Evolutionary conservation across 495 filamentous ascomycete genomes (phyloP).

Genomic region (Barbatosphaeria neglecta): DNA sequence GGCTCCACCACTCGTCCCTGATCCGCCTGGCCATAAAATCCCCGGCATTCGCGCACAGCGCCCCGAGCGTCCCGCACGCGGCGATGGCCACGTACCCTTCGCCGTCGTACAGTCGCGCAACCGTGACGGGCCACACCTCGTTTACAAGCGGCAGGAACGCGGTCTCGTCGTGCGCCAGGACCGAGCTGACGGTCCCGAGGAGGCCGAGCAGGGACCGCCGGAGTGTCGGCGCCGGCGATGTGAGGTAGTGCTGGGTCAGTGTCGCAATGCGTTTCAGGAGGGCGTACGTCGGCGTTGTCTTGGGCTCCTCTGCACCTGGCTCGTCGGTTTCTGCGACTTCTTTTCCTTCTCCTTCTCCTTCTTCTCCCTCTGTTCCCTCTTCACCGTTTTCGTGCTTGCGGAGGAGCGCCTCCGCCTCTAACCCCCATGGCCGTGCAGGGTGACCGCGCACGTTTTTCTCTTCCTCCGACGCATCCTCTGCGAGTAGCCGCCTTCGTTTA

Average conservation of each 20-base stretch:
- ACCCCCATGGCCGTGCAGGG: constrained; percentile 16
- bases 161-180: constrained; percentile 61
- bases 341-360: constrained; percentile 22
- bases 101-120: constrained; percentile 57
- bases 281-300: constrained; percentile 44
- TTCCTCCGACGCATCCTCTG: constrained; percentile 27
- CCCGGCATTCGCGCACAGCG: constrained; percentile 54
- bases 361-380: constrained; percentile 7
- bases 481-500: constrained; percentile 2
- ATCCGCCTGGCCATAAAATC: constrained; percentile 70
- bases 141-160: constrained; percentile 82
- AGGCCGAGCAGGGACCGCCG: constrained; percentile 67
- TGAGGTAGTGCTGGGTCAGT: constrained; percentile 74
- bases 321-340: constrained; percentile 11
- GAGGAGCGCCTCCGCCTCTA: constrained; percentile 27
- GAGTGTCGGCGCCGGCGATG: constrained; percentile 65
- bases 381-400: constrained; percentile 21
- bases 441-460: constrained; percentile 8
- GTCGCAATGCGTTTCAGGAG: constrained; percentile 58
- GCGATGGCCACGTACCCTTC: constrained; percentile 64
- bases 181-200: constrained; percentile 52
- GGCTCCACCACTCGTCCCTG: constrained; percentile 53
- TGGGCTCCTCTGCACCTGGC: constrained; percentile 16
- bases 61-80: constrained; percentile 52
- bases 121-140: constrained; percentile 73